Evolutionary conservation across 164 flowering plant genomes (phyloP), one percentile per base, ranked within the genome.

Genomic region (Annona cherimola): DNA sequence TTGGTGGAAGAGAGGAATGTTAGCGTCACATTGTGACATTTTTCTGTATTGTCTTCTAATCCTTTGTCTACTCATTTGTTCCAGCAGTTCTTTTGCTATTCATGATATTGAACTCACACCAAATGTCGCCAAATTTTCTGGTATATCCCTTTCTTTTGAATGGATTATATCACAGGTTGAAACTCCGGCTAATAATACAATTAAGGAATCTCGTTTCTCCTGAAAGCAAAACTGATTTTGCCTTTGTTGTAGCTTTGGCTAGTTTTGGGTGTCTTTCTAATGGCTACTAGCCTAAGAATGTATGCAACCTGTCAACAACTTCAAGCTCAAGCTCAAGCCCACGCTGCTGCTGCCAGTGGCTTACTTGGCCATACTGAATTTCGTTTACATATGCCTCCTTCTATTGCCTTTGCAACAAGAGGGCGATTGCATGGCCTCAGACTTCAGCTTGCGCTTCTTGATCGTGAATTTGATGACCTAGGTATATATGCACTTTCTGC

Each of bases 361-460:
- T 83, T 96, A 69, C 89, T 93, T 68, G 92, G 94, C 72, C 97
- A 86, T 45, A 89, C 98, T 41, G 98, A 96, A 77, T 76, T 96
- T 81, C 86, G 91, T 62, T 77, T 96, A 79, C 90, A 88, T 64
- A 80, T 90, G 92, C 99, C 99, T 19, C 90, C 98, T 50, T 89
- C 98, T 1, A 89, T 93, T 71, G 90, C 97, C 5, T 81, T 96
- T 76, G 94, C 98, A 70, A 85, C 97, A 45, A 83, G 99, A 83
- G 99, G 99, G 42, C 82, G 94, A 54, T 61, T 94, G 43, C 98
- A 90, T 68, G 97, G 98, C 16, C 88, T 94, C 16, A 86, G 97
- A 67, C 97, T 96, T 64, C 97, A 96, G 83, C 98, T 96, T 82
- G 98, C 99, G n/a, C 92, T 93, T 76, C 96, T 94, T 81, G 98